These are phyloP conservation scores for Pholiota adiposa DNA, from an alignment of 1,284 basidiomycete genomes.

Conservation along the genomic window DNA sequence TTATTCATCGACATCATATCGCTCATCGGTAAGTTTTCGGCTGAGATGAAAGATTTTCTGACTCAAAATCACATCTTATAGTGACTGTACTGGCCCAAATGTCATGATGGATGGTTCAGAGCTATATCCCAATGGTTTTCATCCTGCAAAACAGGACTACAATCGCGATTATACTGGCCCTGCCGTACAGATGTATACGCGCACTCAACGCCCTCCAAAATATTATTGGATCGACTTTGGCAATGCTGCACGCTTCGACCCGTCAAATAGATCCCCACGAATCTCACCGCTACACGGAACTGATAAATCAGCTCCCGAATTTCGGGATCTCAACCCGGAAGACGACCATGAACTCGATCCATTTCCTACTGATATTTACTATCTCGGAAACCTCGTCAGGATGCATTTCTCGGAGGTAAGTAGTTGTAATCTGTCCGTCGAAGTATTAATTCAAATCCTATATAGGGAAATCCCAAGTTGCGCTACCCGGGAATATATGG, in stretches of 20 bases:
- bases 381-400: conserved; percentile 36
- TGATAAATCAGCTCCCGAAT: conserved; percentile 11
- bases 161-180: conserved; percentile 27
- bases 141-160: conserved; percentile 22
- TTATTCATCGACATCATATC: conserved; percentile 41
- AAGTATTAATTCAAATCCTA: no score
- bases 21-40: conserved; percentile 38
- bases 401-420: conserved; percentile 27
- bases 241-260: conserved; percentile 32
- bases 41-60: neutral
- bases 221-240: conserved; percentile 39
- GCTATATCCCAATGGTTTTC: conserved; percentile 32
- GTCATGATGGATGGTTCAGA: conserved; percentile 35
- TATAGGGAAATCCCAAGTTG: no score
- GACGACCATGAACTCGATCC: conserved; percentile 28
- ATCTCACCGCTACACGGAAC: conserved; percentile 22
- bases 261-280: conserved; percentile 14
- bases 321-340: neutral
- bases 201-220: conserved; percentile 30
- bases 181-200: conserved; percentile 26
- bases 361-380: conserved; percentile 41
- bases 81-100: conserved; percentile 26
- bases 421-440: no score
- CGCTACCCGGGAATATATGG: no score
- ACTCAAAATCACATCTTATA: neutral